Evolutionary conservation across 495 filamentous ascomycete species (phyloP).

Genomic region (Astrocystis sublimbata): DNA sequence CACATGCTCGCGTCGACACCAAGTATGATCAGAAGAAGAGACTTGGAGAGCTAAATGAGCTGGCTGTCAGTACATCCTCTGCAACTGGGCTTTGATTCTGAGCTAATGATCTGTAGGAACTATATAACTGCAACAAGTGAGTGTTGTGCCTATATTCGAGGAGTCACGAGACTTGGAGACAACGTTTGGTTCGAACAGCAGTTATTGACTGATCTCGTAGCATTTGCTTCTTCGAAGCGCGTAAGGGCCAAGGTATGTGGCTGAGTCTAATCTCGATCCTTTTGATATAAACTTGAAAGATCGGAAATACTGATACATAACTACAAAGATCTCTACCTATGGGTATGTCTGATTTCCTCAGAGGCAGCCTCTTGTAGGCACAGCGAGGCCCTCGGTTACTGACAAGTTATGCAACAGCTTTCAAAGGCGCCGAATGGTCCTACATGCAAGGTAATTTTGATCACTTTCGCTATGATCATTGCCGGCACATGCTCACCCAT

Average conservation of each 20-base stretch:
- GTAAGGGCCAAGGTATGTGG: conserved; percentile 93
- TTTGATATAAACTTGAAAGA: too few relatives aligned
- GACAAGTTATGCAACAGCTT: conserved; percentile 61
- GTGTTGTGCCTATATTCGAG: background rate
- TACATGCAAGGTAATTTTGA: conserved; percentile 44
- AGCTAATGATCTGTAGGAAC: conserved; percentile 49
- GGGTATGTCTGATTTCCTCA: conserved; percentile 8
- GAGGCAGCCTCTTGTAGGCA: background rate
- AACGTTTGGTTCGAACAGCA: background rate
- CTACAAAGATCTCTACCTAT: conserved; percentile 18
- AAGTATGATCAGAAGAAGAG: conserved; percentile 97
- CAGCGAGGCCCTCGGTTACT: background rate
- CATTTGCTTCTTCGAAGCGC: conserved; percentile 92
- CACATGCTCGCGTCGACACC: conserved; percentile 88
- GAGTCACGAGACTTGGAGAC: background rate
- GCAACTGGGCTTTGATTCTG: background rate
- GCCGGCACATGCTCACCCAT: background rate
- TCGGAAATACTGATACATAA: background rate
- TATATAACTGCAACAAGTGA: conserved; percentile 95
- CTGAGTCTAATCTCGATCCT: background rate
- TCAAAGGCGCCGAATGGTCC: conserved; percentile 93
- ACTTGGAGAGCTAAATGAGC: conserved; percentile 89
- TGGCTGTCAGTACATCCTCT: conserved; percentile 52
- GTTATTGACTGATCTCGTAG: conserved; percentile 8
- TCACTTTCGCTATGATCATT: background rate